A percentile compares a stretch with the other conserved stretches of the same genome.
Evolutionary conservation across 768 basidiomycete genomes (phyloP).

Genomic region (Saitozyma podzolica): DNA sequence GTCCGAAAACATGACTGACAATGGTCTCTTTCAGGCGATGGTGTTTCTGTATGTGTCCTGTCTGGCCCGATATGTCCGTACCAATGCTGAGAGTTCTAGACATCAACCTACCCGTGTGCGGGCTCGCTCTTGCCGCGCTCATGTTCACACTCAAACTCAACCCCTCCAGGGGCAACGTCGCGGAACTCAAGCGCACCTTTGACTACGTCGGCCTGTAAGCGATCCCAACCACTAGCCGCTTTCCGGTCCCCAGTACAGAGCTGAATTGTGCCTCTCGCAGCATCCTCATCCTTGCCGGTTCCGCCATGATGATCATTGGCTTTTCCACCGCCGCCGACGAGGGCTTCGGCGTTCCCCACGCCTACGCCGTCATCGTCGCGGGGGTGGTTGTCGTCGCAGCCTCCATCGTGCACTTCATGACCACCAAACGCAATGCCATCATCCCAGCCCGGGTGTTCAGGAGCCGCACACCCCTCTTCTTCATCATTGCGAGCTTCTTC

Average conservation of each 20-base stretch:
- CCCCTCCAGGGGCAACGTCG: conserved; percentile 27
- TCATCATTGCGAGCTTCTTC: conserved; percentile 40
- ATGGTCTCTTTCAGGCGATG: conserved; percentile 26
- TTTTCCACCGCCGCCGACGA: conserved; percentile 47
- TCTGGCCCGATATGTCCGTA: neutral
- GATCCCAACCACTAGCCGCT: neutral
- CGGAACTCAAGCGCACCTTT: conserved; percentile 44
- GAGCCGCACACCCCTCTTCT: conserved; percentile 45
- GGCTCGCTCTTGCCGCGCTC: conserved; percentile 47
- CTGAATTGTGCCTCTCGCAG: conserved; percentile 4
- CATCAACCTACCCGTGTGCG: conserved; percentile 52
- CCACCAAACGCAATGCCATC: conserved; percentile 52
- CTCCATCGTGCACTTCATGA: conserved; percentile 28
- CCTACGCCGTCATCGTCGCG: conserved; percentile 50
- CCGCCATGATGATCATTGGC: conserved; percentile 52
- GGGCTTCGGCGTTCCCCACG: conserved; percentile 42
- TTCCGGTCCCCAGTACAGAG: neutral
- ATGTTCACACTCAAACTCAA: conserved; percentile 53
- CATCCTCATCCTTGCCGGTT: conserved; percentile 46
- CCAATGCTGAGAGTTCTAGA: conserved; percentile 14
- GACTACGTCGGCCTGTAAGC: conserved; percentile 54
- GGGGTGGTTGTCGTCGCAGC: conserved; percentile 26
- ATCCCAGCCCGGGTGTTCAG: conserved; percentile 53
- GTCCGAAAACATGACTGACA: neutral
- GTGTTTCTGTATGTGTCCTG: conserved; percentile 38